Evolutionary conservation across 805 yeast species (phyloP).

Genomic region (Pichia sporocuriosa): DNA sequence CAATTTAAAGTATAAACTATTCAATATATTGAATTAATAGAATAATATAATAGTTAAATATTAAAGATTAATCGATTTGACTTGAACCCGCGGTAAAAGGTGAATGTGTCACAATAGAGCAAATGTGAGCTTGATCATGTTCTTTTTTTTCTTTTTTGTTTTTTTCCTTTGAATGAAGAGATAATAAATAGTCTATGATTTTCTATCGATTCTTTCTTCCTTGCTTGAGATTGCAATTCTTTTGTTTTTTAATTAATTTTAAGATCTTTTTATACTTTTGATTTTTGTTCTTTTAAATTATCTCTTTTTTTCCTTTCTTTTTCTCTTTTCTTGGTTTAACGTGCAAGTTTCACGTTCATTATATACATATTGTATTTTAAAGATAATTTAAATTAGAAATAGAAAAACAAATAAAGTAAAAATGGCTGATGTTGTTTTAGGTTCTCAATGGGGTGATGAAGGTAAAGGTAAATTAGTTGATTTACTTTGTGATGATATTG

Average conservation of each 20-base stretch:
- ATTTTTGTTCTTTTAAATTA: background rate
- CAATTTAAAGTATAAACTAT: too few relatives aligned
- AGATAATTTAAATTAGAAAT: background rate
- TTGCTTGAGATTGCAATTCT: too few relatives aligned
- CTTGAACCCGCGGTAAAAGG: background rate
- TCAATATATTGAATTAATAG: background rate
- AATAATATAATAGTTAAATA: background rate
- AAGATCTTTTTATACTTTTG: too few relatives aligned
- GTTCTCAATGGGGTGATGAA: conserved; percentile 99
- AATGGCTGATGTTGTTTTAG: conserved; percentile 90
- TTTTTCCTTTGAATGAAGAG: too few relatives aligned
- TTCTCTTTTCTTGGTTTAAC: conserved; percentile 8
- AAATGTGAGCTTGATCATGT: too few relatives aligned
- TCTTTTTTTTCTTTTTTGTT: too few relatives aligned
- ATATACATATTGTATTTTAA: too few relatives aligned
- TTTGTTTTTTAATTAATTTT: too few relatives aligned
- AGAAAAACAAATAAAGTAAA: conserved; percentile 1
- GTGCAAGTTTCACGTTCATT: conserved; percentile 9
- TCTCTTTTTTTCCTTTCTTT: background rate
- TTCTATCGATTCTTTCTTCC: too few relatives aligned
- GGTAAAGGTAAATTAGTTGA: conserved; percentile 98
- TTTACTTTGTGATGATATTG: conserved; percentile 87
- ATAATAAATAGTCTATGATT: too few relatives aligned
- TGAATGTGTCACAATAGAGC: too few relatives aligned
- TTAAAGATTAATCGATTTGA: too few relatives aligned